phyloP scores from a whole-genome alignment of 2,329 filamentous ascomycete genomes.

The Hypoxylon sp. region DNA sequence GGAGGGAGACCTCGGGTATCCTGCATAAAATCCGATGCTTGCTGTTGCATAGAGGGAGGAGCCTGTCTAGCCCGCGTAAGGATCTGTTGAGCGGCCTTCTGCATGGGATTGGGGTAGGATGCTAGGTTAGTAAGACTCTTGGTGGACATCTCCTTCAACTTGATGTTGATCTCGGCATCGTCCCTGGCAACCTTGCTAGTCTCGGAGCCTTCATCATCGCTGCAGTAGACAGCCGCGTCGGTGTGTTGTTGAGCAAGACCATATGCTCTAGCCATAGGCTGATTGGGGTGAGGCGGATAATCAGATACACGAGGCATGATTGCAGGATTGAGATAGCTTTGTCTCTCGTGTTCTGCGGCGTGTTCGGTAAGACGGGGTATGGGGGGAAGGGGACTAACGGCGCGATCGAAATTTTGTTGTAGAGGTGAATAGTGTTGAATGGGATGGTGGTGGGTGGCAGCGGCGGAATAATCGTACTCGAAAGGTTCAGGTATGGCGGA shows the following conservation, averaged over 20 bases:
- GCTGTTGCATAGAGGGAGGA: constrained; percentile 32
- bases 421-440: constrained; percentile 65
- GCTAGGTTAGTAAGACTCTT: constrained; percentile 69
- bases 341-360: constrained; percentile 22
- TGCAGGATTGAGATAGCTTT: neutral
- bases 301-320: constrained; percentile 20
- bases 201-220: constrained; percentile 44
- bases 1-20: constrained; percentile 9
- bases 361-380: constrained; percentile 9
- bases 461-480: constrained; percentile 47
- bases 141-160: constrained; percentile 57
- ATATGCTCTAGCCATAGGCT: constrained; percentile 28
- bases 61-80: constrained; percentile 53
- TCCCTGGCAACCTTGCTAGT: constrained; percentile 46
- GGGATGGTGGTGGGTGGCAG: constrained; percentile 42
- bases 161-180: constrained; percentile 50
- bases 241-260: constrained; percentile 21
- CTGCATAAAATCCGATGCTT: constrained; percentile 38
- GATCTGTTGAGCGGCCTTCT: constrained; percentile 65
- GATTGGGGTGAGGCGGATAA: constrained; percentile 48
- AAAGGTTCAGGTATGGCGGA: constrained; percentile 56
- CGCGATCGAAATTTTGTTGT: constrained; percentile 69
- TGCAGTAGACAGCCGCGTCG: constrained; percentile 11
- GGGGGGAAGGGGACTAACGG: constrained; percentile 59
- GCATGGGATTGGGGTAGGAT: constrained; percentile 70